Percentiles rank a stretch among this genome's conserved stretches.
These are phyloP conservation scores for Pyrenophora seminiperda DNA, from an alignment of 2,329 filamentous ascomycete species.

Conservation along the genomic window DNA sequence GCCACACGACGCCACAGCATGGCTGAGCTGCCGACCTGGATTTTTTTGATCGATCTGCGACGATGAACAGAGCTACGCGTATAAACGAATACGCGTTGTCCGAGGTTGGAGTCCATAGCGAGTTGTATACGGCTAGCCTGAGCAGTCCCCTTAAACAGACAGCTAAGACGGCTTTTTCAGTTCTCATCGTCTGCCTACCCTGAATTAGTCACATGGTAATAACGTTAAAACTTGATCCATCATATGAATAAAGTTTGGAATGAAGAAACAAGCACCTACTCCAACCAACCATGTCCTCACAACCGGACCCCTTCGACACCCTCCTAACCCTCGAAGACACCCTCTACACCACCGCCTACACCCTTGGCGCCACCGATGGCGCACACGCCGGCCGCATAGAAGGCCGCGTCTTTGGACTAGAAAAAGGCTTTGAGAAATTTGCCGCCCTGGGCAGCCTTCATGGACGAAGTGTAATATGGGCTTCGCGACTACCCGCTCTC, in stretches of 20 bases:
- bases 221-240: too few species aligned
- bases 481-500: constrained; percentile 62
- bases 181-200: too few species aligned
- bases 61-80: too few species aligned
- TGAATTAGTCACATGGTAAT: too few species aligned
- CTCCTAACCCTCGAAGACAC: constrained; percentile 65
- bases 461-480: constrained; percentile 82
- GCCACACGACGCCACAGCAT: constrained; percentile 29
- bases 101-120: too few species aligned
- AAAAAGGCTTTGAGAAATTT: constrained; percentile 94
- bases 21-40: constrained; percentile 2
- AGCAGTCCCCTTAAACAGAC: too few species aligned
- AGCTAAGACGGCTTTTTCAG: too few species aligned
- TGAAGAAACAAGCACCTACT: not conserved
- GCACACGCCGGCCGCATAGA: constrained; percentile 78
- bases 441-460: constrained; percentile 77
- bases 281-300: constrained; percentile 13
- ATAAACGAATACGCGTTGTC: too few species aligned
- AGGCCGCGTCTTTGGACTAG: constrained; percentile 86
- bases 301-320: constrained; percentile 58
- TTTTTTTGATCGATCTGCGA: too few species aligned
- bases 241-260: too few species aligned
- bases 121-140: too few species aligned
- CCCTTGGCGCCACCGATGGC: constrained; percentile 76
- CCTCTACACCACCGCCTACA: constrained; percentile 84